Evolutionary conservation across 2,329 filamentous ascomycete species (phyloP).

Genomic region (Helminthosporium solani): DNA sequence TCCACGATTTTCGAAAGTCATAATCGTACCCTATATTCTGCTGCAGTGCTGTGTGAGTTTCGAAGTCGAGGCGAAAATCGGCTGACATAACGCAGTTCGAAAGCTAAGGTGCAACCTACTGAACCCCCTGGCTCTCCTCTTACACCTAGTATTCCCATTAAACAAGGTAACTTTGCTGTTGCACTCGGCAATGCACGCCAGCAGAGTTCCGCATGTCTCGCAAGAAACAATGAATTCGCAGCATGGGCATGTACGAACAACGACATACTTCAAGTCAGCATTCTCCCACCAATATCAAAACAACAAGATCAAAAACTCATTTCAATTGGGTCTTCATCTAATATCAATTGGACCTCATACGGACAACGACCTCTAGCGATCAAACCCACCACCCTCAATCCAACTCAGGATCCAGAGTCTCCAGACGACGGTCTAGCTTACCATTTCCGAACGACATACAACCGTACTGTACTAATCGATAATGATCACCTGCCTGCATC

Average conservation of each 20-base stretch:
- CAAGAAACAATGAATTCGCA: conserved; percentile 22
- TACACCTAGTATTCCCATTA: conserved; percentile 8
- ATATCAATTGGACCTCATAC: conserved; percentile 11
- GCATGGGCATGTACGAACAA: conserved; percentile 29
- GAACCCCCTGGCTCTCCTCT: neutral
- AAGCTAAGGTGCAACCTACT: neutral
- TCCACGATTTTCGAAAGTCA: neutral
- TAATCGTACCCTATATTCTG: neutral
- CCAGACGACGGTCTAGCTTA: conserved; percentile 13
- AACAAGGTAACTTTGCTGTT: conserved; percentile 23
- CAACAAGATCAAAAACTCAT: conserved; percentile 14
- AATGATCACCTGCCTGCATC: conserved; percentile 15
- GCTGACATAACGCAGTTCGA: neutral
- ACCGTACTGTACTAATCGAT: conserved; percentile 22
- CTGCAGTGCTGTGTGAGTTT: too few relatives aligned
- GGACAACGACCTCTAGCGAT: conserved; percentile 23
- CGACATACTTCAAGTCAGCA: conserved; percentile 19
- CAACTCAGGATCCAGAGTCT: neutral
- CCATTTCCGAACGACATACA: conserved; percentile 24
- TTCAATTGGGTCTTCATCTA: conserved; percentile 9
- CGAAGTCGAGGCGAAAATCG: neutral
- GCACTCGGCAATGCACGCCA: conserved; percentile 20
- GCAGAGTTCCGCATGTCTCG: conserved; percentile 29
- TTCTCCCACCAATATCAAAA: conserved; percentile 14
- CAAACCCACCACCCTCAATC: conserved; percentile 11